Percentiles rank a stretch among this genome's conserved stretches.
Evolutionary conservation across 2,329 filamentous ascomycete species (phyloP).

Genomic region (Ophiocordyceps australis): DNA sequence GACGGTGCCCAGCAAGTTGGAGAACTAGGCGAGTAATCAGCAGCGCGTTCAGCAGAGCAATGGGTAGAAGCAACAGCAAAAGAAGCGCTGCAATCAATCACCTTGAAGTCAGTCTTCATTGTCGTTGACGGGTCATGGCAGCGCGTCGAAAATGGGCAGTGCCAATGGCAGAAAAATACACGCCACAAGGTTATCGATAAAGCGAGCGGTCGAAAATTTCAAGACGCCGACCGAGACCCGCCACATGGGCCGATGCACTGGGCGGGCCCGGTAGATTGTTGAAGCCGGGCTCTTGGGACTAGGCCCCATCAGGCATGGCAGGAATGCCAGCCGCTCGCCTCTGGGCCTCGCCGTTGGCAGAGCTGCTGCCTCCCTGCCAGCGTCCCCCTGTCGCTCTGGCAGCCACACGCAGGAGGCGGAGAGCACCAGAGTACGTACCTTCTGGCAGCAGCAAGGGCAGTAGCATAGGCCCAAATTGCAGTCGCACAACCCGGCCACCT

Average conservation of each 20-base stretch:
- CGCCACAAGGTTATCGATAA: slow-evolving; percentile 8
- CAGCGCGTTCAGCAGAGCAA: not conserved
- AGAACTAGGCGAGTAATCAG: slow-evolving; percentile 45
- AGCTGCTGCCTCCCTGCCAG: too few species aligned
- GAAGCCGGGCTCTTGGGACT: slow-evolving; percentile 10
- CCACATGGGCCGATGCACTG: not conserved
- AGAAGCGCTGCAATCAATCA: slow-evolving; percentile 21
- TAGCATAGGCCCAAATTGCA: too few species aligned
- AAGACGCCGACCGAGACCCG: not conserved
- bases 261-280: slow-evolving; percentile 12
- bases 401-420: too few species aligned
- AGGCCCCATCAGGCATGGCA: slow-evolving; percentile 6
- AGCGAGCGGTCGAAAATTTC: not conserved
- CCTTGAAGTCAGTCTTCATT: slow-evolving; percentile 99
- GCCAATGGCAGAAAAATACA: slow-evolving; percentile 12
- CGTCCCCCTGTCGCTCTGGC: too few species aligned
- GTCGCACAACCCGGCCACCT: too few species aligned
- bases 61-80: too few species aligned
- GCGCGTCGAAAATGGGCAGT: not conserved
- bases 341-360: too few species aligned
- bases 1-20: slow-evolving; percentile 93
- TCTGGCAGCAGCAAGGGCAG: too few species aligned
- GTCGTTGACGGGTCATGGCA: slow-evolving; percentile 22
- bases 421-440: too few species aligned
- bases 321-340: slow-evolving; percentile 2